Conservation (phyloP, 345 rosid species). For the Eucalyptus polybractea region DNA sequence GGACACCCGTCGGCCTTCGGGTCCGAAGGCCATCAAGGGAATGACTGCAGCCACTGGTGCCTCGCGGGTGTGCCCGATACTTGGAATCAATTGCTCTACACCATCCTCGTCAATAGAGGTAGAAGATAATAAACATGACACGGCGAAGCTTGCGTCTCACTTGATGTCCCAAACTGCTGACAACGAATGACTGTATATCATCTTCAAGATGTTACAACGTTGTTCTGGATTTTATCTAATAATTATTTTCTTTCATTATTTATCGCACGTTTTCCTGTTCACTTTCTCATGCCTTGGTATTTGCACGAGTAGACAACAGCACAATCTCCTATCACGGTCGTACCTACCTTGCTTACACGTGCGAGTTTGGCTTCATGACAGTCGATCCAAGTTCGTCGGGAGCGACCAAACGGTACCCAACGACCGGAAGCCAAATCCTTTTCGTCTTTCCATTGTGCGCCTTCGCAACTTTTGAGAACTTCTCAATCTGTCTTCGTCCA, state of each 20-base stretch:
- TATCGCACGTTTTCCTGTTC: background rate
- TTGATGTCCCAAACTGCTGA: background rate
- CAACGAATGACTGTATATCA: background rate
- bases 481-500: background rate
- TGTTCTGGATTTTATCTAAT: background rate
- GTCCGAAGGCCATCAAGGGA: background rate
- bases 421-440: background rate
- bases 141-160: no score
- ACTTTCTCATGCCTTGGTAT: background rate
- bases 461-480: background rate
- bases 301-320: background rate
- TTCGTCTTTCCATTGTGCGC: background rate
- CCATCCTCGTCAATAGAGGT: background rate
- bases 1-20: constrained; percentile 27
- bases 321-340: background rate
- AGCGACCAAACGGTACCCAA: background rate
- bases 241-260: background rate
- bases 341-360: background rate
- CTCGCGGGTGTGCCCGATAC: constrained; percentile 35
- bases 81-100: constrained; percentile 20
- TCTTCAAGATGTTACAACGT: background rate
- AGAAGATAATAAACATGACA: background rate
- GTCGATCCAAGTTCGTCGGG: background rate
- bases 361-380: background rate
- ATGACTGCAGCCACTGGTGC: constrained; percentile 44